Base-by-base conservation (phyloP, 768 basidiomycete species). In the Pleurotus eryngii region DNA sequence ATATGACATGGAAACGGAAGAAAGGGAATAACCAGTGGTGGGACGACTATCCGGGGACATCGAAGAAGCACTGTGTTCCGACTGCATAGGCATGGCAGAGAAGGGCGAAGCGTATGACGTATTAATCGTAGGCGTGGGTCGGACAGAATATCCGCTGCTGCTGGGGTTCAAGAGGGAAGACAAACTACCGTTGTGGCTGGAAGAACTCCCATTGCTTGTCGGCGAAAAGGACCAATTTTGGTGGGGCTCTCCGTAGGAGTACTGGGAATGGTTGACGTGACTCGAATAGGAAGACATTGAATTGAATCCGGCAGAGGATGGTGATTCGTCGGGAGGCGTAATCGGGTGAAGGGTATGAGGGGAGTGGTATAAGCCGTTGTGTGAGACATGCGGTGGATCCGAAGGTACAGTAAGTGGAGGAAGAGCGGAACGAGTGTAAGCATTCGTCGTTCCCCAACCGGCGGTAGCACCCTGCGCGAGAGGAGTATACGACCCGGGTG, bases 1-100 rank as follows among this genome's bases (percentile, higher is more conserved):
- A 69, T 90, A 89, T 0, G 85, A 80, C 61, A 90, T 67, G 17
- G 88, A 90, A 1, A 91, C 89, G 11, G 89, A 90, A 2, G 89
- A 86, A 56, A 91, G 89, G 39, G 91, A 92, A 70, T 93, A 93
- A 15, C 91, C 89, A 0, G 91, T 92, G 1, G 86, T 87, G 1
- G 91, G 91, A 50, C 91, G 85, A 70, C 89, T 90, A 68, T 93
- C 91, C 4, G 91, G 91, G 3, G 91, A 92, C 61, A 90, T 70
- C 0, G 88, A 89, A 0, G 87, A 88, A 37, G 84, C 83, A 58
- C 83, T 82, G 63, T 87, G 85, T 59, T 85, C 83, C 43, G 78
- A 78, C 66, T 84, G 81, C 77, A 88, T 80, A 42, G 85, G 83
- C 76, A 87, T 79, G 27, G 80, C 82, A 5, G 86, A 85, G 72